Conservation (phyloP, 139 green algal species). For the Ettlia oleoabundans region DNA sequence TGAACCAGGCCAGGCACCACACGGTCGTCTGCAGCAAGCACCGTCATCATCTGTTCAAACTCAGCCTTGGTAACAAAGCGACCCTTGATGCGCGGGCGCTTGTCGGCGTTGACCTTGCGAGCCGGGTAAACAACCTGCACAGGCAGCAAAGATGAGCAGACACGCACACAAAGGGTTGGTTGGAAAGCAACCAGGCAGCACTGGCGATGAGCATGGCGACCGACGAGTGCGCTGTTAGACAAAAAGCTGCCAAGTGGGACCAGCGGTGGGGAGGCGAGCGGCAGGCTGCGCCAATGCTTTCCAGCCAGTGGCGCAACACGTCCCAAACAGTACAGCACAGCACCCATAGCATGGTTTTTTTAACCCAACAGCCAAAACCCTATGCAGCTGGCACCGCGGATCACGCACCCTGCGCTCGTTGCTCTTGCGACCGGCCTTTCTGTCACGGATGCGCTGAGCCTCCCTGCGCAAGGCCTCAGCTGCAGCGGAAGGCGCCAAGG, state of each 20-base stretch:
- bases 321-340: too few species aligned
- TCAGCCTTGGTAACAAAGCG: slow-evolving; percentile 77
- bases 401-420: background rate
- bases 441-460: background rate
- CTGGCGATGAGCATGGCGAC: background rate
- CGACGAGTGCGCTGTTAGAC: too few species aligned
- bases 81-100: slow-evolving; percentile 75
- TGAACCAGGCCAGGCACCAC: background rate
- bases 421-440: slow-evolving; percentile 5
- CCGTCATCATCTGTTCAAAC: slow-evolving; percentile 20
- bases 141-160: background rate
- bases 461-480: slow-evolving; percentile 1
- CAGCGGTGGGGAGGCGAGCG: too few species aligned
- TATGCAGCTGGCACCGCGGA: too few species aligned
- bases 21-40: background rate
- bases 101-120: slow-evolving; percentile 75
- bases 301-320: too few species aligned
- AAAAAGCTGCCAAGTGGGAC: too few species aligned
- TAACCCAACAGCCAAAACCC: too few species aligned
- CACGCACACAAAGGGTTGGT: background rate
- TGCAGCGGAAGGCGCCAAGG: background rate
- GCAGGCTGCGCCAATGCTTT: too few species aligned
- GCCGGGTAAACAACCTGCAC: slow-evolving; percentile 50
- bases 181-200: background rate
- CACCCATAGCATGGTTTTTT: too few species aligned